These are phyloP conservation scores for Suillus tomentosus DNA, from an alignment of 768 basidiomycete species.

Conservation along the genomic window DNA sequence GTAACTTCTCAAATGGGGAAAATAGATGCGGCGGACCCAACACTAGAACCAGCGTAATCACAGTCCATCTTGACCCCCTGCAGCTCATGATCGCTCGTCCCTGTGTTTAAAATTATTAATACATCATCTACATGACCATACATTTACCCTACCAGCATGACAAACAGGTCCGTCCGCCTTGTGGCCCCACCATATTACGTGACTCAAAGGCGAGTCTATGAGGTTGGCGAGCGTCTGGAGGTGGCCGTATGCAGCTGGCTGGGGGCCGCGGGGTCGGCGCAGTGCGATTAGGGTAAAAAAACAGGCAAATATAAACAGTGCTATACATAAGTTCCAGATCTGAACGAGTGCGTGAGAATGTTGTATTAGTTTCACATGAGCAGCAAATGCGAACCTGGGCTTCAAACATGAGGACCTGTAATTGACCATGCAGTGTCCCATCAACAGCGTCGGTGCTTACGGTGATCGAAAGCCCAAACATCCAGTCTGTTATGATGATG, in stretches of 20 bases:
- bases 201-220: conserved; percentile 17
- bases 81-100: conserved; percentile 27
- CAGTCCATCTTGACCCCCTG: conserved; percentile 22
- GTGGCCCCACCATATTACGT: conserved; percentile 33
- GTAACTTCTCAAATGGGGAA: background rate
- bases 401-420: conserved; percentile 7
- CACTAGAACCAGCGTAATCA: conserved; percentile 18
- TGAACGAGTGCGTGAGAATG: conserved; percentile 8
- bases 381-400: conserved; percentile 21
- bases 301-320: conserved; percentile 23
- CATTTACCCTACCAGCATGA: conserved; percentile 23
- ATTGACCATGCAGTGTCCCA: background rate
- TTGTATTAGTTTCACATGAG: background rate
- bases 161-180: conserved; percentile 16
- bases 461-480: conserved; percentile 12
- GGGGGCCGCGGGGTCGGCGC: conserved; percentile 24
- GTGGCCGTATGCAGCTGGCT: conserved; percentile 36
- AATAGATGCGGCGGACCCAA: background rate
- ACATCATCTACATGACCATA: background rate
- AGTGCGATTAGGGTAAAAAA: conserved; percentile 16
- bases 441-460: background rate
- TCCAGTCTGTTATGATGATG: no score
- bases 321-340: conserved; percentile 27
- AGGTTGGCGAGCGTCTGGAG: conserved; percentile 29
- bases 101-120: conserved; percentile 12